phyloP scores from a whole-genome alignment of 1,139 yeast genomes.

The Saccharomyces hybrid region DNA sequence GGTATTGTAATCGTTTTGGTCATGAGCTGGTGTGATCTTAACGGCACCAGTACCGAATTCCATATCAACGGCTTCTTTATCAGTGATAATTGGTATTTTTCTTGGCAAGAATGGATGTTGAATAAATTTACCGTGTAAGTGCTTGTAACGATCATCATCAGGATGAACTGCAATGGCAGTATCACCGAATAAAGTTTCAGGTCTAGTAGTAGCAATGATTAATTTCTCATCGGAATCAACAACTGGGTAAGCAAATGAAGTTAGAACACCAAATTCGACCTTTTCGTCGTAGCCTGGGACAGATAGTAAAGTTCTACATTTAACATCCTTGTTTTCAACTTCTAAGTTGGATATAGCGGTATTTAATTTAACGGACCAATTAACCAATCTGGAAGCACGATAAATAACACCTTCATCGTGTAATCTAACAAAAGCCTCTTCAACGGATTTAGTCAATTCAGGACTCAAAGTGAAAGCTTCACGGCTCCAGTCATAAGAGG shows the following conservation, averaged over 20 bases:
- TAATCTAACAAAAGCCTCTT: constrained; percentile 82
- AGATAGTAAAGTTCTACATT: constrained; percentile 71
- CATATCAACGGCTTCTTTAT: constrained; percentile 94
- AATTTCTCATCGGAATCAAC: constrained; percentile 83
- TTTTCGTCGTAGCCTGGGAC: constrained; percentile 89
- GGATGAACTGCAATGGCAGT: constrained; percentile 98
- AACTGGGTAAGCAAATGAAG: constrained; percentile 87
- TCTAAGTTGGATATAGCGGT: constrained; percentile 95
- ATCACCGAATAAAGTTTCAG: constrained; percentile 96
- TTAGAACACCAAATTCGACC: constrained; percentile 92
- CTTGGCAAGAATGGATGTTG: constrained; percentile 86
- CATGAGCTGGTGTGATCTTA: constrained; percentile 97
- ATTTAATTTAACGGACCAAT: constrained; percentile 93
- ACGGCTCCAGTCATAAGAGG: constrained; percentile 92
- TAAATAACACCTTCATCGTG: constrained; percentile 95
- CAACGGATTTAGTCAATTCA: constrained; percentile 68
- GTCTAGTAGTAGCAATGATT: constrained; percentile 96
- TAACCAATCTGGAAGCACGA: constrained; percentile 87
- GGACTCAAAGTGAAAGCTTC: constrained; percentile 93
- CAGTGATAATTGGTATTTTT: constrained; percentile 80
- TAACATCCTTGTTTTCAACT: constrained; percentile 83
- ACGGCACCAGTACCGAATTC: constrained; percentile 99
- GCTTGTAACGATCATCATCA: constrained; percentile 83
- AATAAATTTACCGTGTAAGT: constrained; percentile 88
- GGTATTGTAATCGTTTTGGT: constrained; percentile 90